phyloP scores from a whole-genome alignment of 2,329 filamentous ascomycete species.

The Podosphaera fusca region DNA sequence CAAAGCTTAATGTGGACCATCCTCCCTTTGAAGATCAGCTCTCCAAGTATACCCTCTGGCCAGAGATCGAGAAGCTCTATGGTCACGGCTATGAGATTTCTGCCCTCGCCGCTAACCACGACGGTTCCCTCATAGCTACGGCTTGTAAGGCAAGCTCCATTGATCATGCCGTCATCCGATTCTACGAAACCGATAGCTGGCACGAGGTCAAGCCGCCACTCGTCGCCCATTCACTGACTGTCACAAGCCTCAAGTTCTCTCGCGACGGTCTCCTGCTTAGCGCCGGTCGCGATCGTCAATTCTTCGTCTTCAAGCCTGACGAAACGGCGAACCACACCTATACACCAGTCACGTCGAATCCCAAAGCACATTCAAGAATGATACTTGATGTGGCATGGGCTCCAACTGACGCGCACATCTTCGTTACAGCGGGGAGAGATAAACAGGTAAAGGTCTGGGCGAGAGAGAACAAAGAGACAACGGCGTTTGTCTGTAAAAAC shows the following conservation, averaged over 20 bases:
- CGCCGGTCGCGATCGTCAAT: slow-evolving; percentile 78
- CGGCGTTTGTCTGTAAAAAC: slow-evolving; percentile 20
- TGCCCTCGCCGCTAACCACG: slow-evolving; percentile 54
- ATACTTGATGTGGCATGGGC: slow-evolving; percentile 77
- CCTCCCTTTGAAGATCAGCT: slow-evolving; percentile 81
- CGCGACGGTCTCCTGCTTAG: slow-evolving; percentile 60
- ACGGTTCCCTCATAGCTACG: slow-evolving; percentile 59
- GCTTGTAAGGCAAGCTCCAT: slow-evolving; percentile 81
- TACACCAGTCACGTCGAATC: slow-evolving; percentile 36
- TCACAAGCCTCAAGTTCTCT: slow-evolving; percentile 64
- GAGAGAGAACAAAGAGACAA: slow-evolving; percentile 9
- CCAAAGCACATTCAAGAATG: slow-evolving; percentile 80
- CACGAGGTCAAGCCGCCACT: slow-evolving; percentile 67
- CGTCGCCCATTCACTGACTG: slow-evolving; percentile 66
- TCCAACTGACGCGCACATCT: slow-evolving; percentile 24
- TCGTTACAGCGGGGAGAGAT: slow-evolving; percentile 78
- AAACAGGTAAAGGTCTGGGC: slow-evolving; percentile 59
- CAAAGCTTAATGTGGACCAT: slow-evolving; percentile 39
- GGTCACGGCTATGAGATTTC: slow-evolving; percentile 96
- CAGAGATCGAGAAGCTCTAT: slow-evolving; percentile 88
- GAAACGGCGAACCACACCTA: slow-evolving; percentile 23
- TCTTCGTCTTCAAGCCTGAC: slow-evolving; percentile 51
- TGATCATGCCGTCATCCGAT: slow-evolving; percentile 79
- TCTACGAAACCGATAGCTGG: slow-evolving; percentile 77
- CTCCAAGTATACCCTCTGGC: slow-evolving; percentile 79